Evolutionary conservation across 495 filamentous ascomycete species (phyloP).

Genomic region (Lophiostoma macrostomum): DNA sequence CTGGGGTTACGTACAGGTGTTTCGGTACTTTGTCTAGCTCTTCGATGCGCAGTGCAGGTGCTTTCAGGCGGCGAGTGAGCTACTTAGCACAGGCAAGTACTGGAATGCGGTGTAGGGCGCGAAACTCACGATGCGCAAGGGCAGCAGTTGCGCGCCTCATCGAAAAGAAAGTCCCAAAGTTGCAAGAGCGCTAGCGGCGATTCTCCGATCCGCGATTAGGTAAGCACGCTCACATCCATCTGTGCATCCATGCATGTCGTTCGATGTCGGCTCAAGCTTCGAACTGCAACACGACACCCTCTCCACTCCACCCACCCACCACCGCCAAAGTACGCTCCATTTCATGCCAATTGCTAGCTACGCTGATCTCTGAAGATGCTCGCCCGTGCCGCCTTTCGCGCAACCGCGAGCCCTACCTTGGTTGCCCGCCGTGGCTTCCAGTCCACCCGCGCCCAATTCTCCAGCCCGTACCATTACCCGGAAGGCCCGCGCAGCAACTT

Average conservation of each 20-base stretch:
- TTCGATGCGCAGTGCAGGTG: too few relatives aligned
- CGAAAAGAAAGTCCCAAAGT: too few relatives aligned
- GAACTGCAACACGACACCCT: constrained; percentile 1
- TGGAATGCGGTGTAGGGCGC: too few relatives aligned
- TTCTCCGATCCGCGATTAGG: too few relatives aligned
- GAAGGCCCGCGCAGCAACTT: constrained; percentile 93
- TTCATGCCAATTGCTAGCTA: constrained; percentile 19
- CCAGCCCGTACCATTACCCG: constrained; percentile 94
- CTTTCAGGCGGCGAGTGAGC: too few relatives aligned
- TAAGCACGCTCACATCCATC: too few relatives aligned
- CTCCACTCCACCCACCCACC: constrained; percentile 16
- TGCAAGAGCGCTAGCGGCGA: too few relatives aligned
- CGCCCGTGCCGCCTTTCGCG: constrained; percentile 71
- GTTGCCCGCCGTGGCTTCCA: constrained; percentile 92
- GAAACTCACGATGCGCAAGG: too few relatives aligned
- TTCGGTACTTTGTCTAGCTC: too few relatives aligned
- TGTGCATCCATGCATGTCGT: constrained; percentile 1
- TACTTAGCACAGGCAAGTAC: background rate
- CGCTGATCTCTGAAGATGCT: constrained; percentile 64
- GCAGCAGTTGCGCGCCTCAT: too few relatives aligned
- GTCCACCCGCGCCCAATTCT: constrained; percentile 79
- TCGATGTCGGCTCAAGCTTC: constrained; percentile 1
- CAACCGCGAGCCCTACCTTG: constrained; percentile 54
- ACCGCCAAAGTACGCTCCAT: constrained; percentile 23
- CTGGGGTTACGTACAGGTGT: too few relatives aligned